These are phyloP conservation scores for Podila minutissima DNA, from an alignment of 192 early-diverging fungal genomes.

Conservation along the genomic window DNA sequence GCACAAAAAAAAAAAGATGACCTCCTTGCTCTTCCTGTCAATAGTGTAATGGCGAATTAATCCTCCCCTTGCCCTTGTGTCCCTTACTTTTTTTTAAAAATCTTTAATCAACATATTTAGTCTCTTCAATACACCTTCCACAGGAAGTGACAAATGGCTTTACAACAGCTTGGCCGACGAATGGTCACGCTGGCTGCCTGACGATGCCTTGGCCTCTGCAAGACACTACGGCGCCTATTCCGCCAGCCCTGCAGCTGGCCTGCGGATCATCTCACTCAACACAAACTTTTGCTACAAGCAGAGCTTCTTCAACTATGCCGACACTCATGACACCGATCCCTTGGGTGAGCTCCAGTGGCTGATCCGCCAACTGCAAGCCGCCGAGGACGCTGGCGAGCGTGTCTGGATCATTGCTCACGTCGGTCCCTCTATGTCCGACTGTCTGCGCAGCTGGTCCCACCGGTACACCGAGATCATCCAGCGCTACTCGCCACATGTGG, in stretches of 20 bases:
- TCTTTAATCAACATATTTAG: neutral
- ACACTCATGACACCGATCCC: slow-evolving; percentile 56
- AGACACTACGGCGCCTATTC: slow-evolving; percentile 61
- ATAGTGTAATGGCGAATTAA: too few species aligned
- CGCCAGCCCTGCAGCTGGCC: slow-evolving; percentile 49
- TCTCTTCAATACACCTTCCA: slow-evolving; percentile 34
- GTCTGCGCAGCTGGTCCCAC: slow-evolving; percentile 59
- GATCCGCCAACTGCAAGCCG: slow-evolving; percentile 55
- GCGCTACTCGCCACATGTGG: slow-evolving; percentile 63
- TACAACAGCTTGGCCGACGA: slow-evolving; percentile 58
- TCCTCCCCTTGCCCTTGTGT: neutral
- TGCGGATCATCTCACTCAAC: slow-evolving; percentile 63
- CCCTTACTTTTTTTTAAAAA: neutral
- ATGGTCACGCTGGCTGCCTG: slow-evolving; percentile 62
- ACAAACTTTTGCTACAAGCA: slow-evolving; percentile 68
- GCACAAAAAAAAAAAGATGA: too few species aligned
- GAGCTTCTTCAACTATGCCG: slow-evolving; percentile 62
- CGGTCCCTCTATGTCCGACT: slow-evolving; percentile 54
- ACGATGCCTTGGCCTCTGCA: slow-evolving; percentile 40
- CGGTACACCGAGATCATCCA: slow-evolving; percentile 64
- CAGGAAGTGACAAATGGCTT: slow-evolving; percentile 53
- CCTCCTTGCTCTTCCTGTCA: too few species aligned
- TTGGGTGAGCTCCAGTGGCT: slow-evolving; percentile 62
- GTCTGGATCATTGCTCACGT: slow-evolving; percentile 71
- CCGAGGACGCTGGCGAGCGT: slow-evolving; percentile 60